phyloP scores from a whole-genome alignment of 495 filamentous ascomycete genomes.

The Talaromyces liani region DNA sequence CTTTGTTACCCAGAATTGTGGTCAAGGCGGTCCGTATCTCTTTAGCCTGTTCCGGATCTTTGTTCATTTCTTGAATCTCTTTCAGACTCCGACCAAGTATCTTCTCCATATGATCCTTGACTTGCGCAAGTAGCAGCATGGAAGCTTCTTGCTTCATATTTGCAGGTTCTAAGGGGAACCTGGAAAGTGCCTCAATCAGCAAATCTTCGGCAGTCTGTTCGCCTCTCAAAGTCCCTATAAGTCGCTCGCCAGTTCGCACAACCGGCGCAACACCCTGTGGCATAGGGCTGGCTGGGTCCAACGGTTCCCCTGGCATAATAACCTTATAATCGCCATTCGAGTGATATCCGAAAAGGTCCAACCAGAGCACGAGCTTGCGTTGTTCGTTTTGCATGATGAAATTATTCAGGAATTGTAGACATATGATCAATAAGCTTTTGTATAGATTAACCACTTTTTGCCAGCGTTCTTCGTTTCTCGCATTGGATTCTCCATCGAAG shows the following conservation, averaged over 20 bases:
- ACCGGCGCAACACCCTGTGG: slow-evolving; percentile 37
- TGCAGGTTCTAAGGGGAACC: slow-evolving; percentile 38
- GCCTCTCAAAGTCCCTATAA: slow-evolving; percentile 38
- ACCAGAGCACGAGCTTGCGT: slow-evolving; percentile 85
- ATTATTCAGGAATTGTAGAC: slow-evolving; percentile 86
- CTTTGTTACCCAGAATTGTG: slow-evolving; percentile 40
- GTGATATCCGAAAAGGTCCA: slow-evolving; percentile 69
- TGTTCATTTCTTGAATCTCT: slow-evolving; percentile 42
- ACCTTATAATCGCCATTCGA: slow-evolving; percentile 47
- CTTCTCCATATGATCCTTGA: slow-evolving; percentile 46
- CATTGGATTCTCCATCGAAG: slow-evolving; percentile 72
- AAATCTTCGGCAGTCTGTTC: slow-evolving; percentile 42
- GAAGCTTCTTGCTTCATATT: slow-evolving; percentile 44
- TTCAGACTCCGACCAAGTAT: slow-evolving; percentile 37
- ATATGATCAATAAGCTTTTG: slow-evolving; percentile 84
- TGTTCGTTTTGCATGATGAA: slow-evolving; percentile 87
- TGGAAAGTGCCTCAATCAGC: slow-evolving; percentile 39
- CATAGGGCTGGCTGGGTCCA: slow-evolving; percentile 27
- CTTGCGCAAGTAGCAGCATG: slow-evolving; percentile 42
- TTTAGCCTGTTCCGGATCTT: slow-evolving; percentile 40
- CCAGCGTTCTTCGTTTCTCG: slow-evolving; percentile 59
- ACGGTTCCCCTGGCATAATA: slow-evolving; percentile 37
- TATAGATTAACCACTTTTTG: slow-evolving; percentile 66
- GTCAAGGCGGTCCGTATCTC: slow-evolving; percentile 39
- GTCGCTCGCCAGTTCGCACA: slow-evolving; percentile 37